A percentile compares a stretch with the other conserved stretches of the same genome.
phyloP scores from a whole-genome alignment of 2,329 filamentous ascomycete genomes.

The Epichloe sylvatica region DNA sequence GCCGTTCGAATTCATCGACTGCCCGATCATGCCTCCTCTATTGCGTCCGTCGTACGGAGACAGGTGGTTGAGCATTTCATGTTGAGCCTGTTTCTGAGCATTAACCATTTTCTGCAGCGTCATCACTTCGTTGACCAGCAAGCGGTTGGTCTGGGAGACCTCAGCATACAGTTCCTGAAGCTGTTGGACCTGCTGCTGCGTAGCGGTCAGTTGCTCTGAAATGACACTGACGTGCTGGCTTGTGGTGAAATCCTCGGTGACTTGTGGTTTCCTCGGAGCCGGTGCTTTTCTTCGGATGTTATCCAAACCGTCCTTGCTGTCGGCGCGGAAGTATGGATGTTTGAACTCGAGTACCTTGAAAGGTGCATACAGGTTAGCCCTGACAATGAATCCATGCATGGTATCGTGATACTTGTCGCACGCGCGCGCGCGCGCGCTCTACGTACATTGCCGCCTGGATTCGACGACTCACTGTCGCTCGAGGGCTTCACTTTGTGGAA shows the following conservation, averaged over 20 bases:
- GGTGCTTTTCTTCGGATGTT: constrained; percentile 94
- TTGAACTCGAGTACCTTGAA: constrained; percentile 64
- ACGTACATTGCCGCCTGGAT: constrained; percentile 24
- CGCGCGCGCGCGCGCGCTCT: background rate
- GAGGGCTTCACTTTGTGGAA: constrained; percentile 82
- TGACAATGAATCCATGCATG: background rate
- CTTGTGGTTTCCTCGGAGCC: constrained; percentile 63
- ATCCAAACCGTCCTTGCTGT: constrained; percentile 91
- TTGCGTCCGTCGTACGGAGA: constrained; percentile 32
- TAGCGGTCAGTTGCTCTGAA: constrained; percentile 75
- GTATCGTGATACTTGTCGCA: constrained; percentile 5
- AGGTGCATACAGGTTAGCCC: constrained; percentile 3
- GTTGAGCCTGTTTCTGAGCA: constrained; percentile 42
- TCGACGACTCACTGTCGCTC: constrained; percentile 21
- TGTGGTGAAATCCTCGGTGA: constrained; percentile 58
- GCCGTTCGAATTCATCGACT: constrained; percentile 20
- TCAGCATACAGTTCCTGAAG: constrained; percentile 77
- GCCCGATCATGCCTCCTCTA: constrained; percentile 20
- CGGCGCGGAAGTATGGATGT: constrained; percentile 87
- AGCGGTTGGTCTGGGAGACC: constrained; percentile 48
- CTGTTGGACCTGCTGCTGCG: constrained; percentile 81
- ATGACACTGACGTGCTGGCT: constrained; percentile 81
- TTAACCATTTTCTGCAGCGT: constrained; percentile 47
- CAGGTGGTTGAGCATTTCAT: constrained; percentile 43
- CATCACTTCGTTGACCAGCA: constrained; percentile 48